phyloP scores from a whole-genome alignment of 208 protist genomes.

The Trichomonas tenax region DNA sequence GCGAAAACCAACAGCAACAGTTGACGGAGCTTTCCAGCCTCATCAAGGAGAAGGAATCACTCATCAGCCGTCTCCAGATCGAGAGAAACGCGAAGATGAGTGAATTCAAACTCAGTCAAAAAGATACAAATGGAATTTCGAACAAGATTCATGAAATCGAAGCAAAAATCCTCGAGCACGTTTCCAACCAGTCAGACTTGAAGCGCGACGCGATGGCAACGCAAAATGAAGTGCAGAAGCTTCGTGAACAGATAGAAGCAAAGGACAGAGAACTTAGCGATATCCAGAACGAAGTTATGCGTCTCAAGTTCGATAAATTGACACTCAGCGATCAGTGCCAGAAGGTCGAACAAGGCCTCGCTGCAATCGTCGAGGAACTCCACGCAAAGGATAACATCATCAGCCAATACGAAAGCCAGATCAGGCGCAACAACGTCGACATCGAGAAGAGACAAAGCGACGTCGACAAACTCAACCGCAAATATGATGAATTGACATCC shows the following conservation, averaged over 20 bases:
- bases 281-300: background rate
- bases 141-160: slow-evolving; percentile 7
- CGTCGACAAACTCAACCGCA: background rate
- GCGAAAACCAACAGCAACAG: background rate
- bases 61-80: background rate
- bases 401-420: slow-evolving; percentile 14
- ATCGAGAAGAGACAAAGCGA: background rate
- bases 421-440: background rate
- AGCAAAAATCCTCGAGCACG: background rate
- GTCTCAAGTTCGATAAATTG: background rate
- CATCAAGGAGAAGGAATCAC: background rate
- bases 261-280: background rate
- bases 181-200: background rate
- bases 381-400: background rate
- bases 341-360: background rate
- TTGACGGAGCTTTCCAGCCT: background rate
- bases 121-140: background rate
- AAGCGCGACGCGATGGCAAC: background rate
- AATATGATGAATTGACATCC: background rate
- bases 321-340: background rate
- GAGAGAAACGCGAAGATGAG: background rate
- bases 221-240: background rate
- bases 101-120: background rate
- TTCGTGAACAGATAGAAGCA: background rate
- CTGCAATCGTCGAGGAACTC: background rate